phyloP scores from a whole-genome alignment of 192 early-diverging fungal species.

The Blastocladiella britannica region DNA sequence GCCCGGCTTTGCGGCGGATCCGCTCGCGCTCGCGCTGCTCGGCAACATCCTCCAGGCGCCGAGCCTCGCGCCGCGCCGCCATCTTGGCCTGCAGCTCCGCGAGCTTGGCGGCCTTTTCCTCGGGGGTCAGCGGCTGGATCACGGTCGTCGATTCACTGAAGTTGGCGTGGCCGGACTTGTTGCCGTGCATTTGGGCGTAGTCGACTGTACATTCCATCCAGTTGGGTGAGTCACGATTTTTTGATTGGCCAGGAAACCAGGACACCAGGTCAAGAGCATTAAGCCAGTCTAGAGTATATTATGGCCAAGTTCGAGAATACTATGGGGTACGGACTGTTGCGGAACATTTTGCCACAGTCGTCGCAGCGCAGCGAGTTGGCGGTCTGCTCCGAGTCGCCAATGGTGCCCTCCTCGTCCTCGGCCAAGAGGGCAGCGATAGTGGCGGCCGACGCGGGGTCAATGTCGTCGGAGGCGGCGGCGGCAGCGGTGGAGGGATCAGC shows the following conservation, averaged over 20 bases:
- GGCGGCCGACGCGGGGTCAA: too few relatives aligned
- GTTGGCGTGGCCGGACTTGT: constrained; percentile 39
- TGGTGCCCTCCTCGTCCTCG: not conserved
- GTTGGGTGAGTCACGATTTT: not conserved
- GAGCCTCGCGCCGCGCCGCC: constrained; percentile 26
- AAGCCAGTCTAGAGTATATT: too few relatives aligned
- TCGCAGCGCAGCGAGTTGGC: constrained; percentile 28
- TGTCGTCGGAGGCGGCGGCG: too few relatives aligned
- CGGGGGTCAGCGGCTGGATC: constrained; percentile 47
- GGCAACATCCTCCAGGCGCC: constrained; percentile 28
- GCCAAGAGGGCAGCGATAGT: not conserved
- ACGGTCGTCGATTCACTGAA: constrained; percentile 41
- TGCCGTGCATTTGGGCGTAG: constrained; percentile 39
- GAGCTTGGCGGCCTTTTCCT: constrained; percentile 47
- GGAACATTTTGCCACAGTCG: constrained; percentile 45
- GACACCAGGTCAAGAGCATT: too few relatives aligned
- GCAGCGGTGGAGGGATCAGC: too few relatives aligned
- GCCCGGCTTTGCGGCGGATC: constrained; percentile 29
- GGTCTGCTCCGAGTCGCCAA: not conserved
- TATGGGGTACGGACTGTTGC: constrained; percentile 27
- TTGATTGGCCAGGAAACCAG: too few relatives aligned
- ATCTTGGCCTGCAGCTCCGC: constrained; percentile 33
- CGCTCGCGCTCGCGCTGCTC: constrained; percentile 37
- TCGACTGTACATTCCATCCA: constrained; percentile 1
- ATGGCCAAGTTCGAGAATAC: too few relatives aligned